phyloP scores from a whole-genome alignment of 2,329 filamentous ascomycete genomes.

The Proliferodiscus dingleyae region DNA sequence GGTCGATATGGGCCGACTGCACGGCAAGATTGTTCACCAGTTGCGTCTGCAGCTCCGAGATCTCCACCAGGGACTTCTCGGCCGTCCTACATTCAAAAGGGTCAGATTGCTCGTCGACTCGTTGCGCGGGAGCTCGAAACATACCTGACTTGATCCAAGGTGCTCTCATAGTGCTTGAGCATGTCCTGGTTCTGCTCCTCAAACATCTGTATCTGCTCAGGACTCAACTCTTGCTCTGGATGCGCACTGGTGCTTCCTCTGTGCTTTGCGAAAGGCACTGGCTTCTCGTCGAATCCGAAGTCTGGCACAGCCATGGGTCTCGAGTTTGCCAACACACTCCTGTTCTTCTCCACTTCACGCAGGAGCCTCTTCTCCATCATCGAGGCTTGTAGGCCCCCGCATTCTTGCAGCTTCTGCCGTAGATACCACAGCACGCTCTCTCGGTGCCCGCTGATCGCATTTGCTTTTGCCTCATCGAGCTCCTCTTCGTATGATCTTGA shows the following conservation, averaged over 20 bases:
- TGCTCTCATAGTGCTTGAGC: slow-evolving; percentile 88
- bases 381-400: slow-evolving; percentile 70
- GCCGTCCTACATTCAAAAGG: slow-evolving; percentile 61
- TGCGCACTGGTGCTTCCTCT: slow-evolving; percentile 11
- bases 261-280: slow-evolving; percentile 14
- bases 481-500: slow-evolving; percentile 63
- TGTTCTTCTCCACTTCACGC: slow-evolving; percentile 83
- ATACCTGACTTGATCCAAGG: slow-evolving; percentile 89
- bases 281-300: slow-evolving; percentile 21
- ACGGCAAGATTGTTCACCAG: slow-evolving; percentile 80
- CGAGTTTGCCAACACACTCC: slow-evolving; percentile 74
- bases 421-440: slow-evolving; percentile 84
- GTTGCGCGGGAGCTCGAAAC: slow-evolving; percentile 30
- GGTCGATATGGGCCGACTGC: slow-evolving; percentile 84
- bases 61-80: slow-evolving; percentile 86
- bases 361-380: slow-evolving; percentile 92
- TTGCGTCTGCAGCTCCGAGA: slow-evolving; percentile 84
- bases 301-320: slow-evolving; percentile 32
- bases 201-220: slow-evolving; percentile 88
- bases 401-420: slow-evolving; percentile 68
- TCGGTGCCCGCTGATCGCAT: slow-evolving; percentile 63
- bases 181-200: slow-evolving; percentile 89
- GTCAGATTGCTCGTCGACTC: slow-evolving; percentile 7
- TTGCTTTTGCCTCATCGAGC: slow-evolving; percentile 64
- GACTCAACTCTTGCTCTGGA: slow-evolving; percentile 51